These are phyloP conservation scores for Fabrea salina DNA, from an alignment of 169 alveolate species.

Conservation along the genomic window DNA sequence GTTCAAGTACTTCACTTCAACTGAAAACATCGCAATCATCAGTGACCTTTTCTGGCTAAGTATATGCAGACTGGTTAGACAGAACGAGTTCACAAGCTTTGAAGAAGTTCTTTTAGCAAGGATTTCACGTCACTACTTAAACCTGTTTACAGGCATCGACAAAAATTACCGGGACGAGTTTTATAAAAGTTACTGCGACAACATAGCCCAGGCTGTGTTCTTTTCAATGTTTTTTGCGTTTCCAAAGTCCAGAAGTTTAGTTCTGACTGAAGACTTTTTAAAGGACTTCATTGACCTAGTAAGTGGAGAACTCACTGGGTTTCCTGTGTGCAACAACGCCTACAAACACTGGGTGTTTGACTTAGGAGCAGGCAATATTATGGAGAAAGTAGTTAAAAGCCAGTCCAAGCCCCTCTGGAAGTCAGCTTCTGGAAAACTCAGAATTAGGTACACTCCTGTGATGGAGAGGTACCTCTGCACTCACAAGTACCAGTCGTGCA, in stretches of 20 bases:
- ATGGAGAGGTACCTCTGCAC: conserved; percentile 46
- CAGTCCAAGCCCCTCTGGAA: conserved; percentile 5
- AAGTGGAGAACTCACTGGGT: conserved; percentile 40
- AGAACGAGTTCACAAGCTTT: neutral
- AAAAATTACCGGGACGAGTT: conserved; percentile 23
- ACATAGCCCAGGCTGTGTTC: conserved; percentile 54
- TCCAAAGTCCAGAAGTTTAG: conserved; percentile 44
- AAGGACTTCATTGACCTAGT: conserved; percentile 35
- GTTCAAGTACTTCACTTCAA: neutral
- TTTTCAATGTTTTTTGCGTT: conserved; percentile 50
- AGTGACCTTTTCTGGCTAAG: conserved; percentile 52
- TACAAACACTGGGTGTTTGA: conserved; percentile 54
- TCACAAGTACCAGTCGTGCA: conserved; percentile 51
- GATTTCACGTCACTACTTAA: conserved; percentile 48
- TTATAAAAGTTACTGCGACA: conserved; percentile 42
- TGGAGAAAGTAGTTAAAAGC: neutral
- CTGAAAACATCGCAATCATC: conserved; percentile 38
- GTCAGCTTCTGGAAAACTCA: conserved; percentile 2
- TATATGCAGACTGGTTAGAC: conserved; percentile 43
- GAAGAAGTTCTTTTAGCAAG: conserved; percentile 40
- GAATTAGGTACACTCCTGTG: conserved; percentile 52
- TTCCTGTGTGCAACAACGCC: conserved; percentile 40
- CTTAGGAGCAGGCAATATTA: conserved; percentile 48
- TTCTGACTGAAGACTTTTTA: conserved; percentile 35
- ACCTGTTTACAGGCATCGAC: neutral